Evolutionary conservation across 192 early-diverging fungal genomes (phyloP), one percentile per base, ranked within the genome.

Genomic region (Coemansia sp.): DNA sequence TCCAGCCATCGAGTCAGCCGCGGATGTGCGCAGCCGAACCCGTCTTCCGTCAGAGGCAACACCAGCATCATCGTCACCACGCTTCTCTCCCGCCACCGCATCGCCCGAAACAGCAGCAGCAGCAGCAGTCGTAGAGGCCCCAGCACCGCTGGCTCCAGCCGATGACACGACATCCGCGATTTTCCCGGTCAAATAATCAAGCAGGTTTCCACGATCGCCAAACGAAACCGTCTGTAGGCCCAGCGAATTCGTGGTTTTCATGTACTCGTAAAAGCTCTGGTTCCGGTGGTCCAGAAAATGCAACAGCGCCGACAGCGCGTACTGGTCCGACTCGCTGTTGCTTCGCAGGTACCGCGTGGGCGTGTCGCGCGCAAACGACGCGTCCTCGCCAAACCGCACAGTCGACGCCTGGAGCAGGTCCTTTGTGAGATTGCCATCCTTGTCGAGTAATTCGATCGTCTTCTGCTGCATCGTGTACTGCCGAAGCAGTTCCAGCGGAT

Each of bases 141-240:
- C 19, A 32, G 41, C 48, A 45, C 41, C n/a, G n/a, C n/a, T n/a
- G 12, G 61, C 46, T 8, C 46, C 62, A 32, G n/a, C 63, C 21
- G 49, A 52, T 6, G 49, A 7, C 7, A 18, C 49, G 19, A 74
- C 47, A 57, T 67, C 57, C 60, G 84, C 71, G 3, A 83, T 70
- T 41, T 85, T 84, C 18, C 85, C 90, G 0, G 88, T 92, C 49
- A 96, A 69, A 59, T 92, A 92, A 57, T 90, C 90, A 15, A 92
- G 68, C 22, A 94, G 80, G 15, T 87, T 77, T 56, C 76, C 79
- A 54, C 91, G 84, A 73, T 96, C 93, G 47, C 91, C 78, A 68
- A 93, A 90, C 0, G 88, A 89, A 37, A 96, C 87, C 18, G 87
- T 85, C 26, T 85, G 86, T 41, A 89, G 80, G 6, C 84, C 86